These are phyloP conservation scores for Pichia membranifaciens DNA, from an alignment of 805 yeast species.

Conservation along the genomic window DNA sequence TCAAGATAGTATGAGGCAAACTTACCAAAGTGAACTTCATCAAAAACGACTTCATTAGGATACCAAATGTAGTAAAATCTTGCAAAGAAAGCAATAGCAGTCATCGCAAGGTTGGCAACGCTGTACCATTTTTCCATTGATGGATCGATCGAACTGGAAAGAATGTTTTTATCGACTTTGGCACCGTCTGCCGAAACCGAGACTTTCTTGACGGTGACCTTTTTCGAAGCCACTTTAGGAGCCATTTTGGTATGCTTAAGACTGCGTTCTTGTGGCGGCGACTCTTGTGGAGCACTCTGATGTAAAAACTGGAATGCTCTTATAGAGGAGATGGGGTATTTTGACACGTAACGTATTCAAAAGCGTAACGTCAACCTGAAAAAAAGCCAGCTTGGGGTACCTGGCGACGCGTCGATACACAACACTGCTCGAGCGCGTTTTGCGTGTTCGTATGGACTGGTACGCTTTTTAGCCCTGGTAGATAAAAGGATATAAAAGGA, in stretches of 20 bases:
- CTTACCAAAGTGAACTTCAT: slow-evolving; percentile 84
- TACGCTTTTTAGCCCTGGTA: too few relatives aligned
- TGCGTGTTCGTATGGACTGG: too few relatives aligned
- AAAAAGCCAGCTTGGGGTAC: too few relatives aligned
- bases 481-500: too few relatives aligned
- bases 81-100: slow-evolving; percentile 40
- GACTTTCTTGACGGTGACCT: slow-evolving; percentile 1
- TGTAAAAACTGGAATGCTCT: too few relatives aligned
- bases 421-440: too few relatives aligned
- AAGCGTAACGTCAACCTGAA: too few relatives aligned
- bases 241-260: slow-evolving; percentile 20
- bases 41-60: slow-evolving; percentile 77
- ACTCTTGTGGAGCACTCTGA: too few relatives aligned
- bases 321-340: too few relatives aligned
- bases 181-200: not conserved
- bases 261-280: too few relatives aligned
- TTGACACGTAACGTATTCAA: too few relatives aligned
- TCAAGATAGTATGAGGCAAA: slow-evolving; percentile 82
- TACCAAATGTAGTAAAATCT: slow-evolving; percentile 57
- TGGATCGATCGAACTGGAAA: slow-evolving; percentile 17
- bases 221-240: slow-evolving; percentile 15
- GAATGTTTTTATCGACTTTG: not conserved
- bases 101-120: slow-evolving; percentile 34
- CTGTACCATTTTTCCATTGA: slow-evolving; percentile 26
- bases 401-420: too few relatives aligned